Evolutionary conservation across 208 protist species (phyloP).

Genomic region (Crithidia sp.): DNA sequence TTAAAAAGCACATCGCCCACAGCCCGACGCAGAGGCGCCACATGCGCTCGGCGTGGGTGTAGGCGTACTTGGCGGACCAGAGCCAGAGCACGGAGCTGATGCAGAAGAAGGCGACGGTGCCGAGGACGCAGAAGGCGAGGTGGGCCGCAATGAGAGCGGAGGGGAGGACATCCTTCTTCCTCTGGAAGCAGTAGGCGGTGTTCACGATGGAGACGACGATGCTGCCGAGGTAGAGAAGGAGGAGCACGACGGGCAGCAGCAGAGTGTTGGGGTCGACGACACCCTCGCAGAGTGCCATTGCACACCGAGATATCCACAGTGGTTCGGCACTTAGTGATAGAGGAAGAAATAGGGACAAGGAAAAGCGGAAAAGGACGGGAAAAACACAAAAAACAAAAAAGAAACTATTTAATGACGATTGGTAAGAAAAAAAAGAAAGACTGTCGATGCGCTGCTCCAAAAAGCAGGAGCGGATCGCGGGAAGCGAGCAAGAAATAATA

Average conservation of each 20-base stretch:
- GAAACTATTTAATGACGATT: neutral
- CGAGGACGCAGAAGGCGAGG: conserved; percentile 61
- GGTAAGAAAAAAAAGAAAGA: neutral
- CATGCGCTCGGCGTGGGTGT: conserved; percentile 40
- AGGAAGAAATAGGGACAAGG: too few relatives aligned
- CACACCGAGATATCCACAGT: neutral
- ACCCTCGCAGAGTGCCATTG: conserved; percentile 23
- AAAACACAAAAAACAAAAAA: conserved; percentile 13
- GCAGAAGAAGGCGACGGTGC: conserved; percentile 45
- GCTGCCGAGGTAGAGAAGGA: conserved; percentile 48
- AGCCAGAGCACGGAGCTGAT: conserved; percentile 64
- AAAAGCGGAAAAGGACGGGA: conserved; percentile 10
- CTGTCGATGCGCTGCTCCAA: neutral
- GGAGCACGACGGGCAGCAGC: conserved; percentile 42
- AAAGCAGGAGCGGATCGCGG: neutral
- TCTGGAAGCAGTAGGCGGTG: conserved; percentile 51
- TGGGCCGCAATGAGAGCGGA: conserved; percentile 39
- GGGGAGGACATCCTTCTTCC: conserved; percentile 30
- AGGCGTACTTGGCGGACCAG: conserved; percentile 56
- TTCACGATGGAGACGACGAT: conserved; percentile 50
- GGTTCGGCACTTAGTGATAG: too few relatives aligned
- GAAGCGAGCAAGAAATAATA: neutral
- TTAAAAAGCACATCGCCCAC: conserved; percentile 47
- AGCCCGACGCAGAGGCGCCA: conserved; percentile 47
- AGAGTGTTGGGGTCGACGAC: conserved; percentile 27